Base-by-base conservation (phyloP, 148 eudicot genomes). In the Vaccinium darrowii region DNA sequence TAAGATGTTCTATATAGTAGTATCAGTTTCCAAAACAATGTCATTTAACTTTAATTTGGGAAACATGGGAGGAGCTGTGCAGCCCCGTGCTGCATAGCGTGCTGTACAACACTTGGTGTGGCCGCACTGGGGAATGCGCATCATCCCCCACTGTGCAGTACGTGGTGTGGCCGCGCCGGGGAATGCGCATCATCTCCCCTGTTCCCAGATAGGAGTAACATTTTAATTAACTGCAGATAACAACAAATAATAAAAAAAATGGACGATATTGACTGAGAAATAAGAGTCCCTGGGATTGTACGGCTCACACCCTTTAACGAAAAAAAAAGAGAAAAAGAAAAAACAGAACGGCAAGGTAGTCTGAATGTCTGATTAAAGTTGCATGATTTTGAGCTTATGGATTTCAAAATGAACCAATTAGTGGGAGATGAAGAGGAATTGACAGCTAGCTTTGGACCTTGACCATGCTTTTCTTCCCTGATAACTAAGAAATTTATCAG, bases 391-490 rank as follows among this genome's bases (percentile, higher is more conserved):
- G 57, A 77, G 21, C 57, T n/a, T 8, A 14, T 65, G 65, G 10
- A 7, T 77, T 77, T 25, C 56, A 77, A 77, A 77, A 50, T 77
- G 80, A 51, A 77, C 80, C 58, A 77, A 50, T 12, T 8, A 76
- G 77, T 25, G 73, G 76, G 74, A 78, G 69, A 75, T 77, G 76
- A 49, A 30, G 15, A 33, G 50, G 30, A 13, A 51, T 50, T 36
- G 81, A 51, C 14, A 50, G 60, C 62, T 78, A 72, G 30, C 88
- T 88, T 90, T 85, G 87, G 88, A 91, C 91, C 87, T 90, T 89
- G 92, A 90, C 94, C 88, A 87, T 92, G 93, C 95, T 92, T 93
- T 93, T 92, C 93, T 91, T 92, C 86, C 89, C 72, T 84, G 71
- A 81, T 79, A 33, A 33, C 36, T 33, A 3, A 33, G 36, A 33